A percentile compares a stretch with the other conserved stretches of the same genome.
Evolutionary conservation across 371 early-diverging fungal species (phyloP).

Genomic region (Parasitella parasitica): DNA sequence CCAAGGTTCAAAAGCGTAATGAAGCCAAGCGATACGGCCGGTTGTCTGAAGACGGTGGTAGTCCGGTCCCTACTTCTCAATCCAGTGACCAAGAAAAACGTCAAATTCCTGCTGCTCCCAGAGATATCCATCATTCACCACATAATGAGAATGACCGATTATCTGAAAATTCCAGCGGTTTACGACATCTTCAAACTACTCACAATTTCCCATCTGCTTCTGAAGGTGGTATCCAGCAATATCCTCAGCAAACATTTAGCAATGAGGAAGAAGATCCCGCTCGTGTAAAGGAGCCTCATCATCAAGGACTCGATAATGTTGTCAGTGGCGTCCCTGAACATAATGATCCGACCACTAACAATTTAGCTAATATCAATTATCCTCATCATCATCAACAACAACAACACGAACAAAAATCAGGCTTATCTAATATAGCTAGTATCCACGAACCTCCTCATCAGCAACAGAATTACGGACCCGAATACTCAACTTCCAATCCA

Average conservation of each 20-base stretch:
- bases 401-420: not conserved
- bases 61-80: not conserved
- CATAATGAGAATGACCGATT: not conserved
- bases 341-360: not conserved
- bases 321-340: not conserved
- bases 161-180: not conserved
- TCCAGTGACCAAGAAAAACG: not conserved
- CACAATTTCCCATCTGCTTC: not conserved
- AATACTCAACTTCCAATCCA: not conserved
- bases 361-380: not conserved
- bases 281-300: not conserved
- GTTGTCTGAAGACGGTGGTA: not conserved
- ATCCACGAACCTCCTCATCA: not conserved
- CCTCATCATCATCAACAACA: not conserved
- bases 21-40: conserved; percentile 1
- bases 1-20: conserved; percentile 17
- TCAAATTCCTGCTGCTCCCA: not conserved
- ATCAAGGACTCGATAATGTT: not conserved
- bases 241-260: not conserved
- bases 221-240: not conserved
- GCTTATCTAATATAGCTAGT: not conserved
- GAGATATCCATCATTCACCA: not conserved
- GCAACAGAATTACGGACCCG: not conserved
- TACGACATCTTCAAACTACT: not conserved
- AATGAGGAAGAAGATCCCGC: not conserved